These are phyloP conservation scores for Psilocybe azurescens DNA, from an alignment of 768 basidiomycete genomes.

Conservation along the genomic window DNA sequence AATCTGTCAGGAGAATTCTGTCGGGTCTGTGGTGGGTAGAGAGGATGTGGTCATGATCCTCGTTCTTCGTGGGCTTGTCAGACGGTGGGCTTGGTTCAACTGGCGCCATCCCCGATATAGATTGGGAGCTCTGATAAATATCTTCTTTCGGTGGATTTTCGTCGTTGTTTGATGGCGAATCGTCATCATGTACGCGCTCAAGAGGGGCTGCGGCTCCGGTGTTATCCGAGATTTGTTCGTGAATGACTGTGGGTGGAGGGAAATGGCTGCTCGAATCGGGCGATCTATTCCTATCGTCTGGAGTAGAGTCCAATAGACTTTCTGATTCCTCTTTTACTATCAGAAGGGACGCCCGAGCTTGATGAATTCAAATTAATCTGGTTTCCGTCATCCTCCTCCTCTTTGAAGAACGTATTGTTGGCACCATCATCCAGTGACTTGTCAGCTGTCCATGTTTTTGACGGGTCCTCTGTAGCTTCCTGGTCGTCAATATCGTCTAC, in stretches of 20 bases:
- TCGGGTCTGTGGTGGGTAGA: constrained; percentile 17
- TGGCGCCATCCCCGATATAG: constrained; percentile 3
- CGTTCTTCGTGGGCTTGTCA: neutral
- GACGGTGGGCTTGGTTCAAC: neutral
- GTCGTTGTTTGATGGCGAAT: constrained; percentile 1
- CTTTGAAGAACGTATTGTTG: constrained; percentile 23
- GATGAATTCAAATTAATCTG: neutral
- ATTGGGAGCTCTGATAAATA: neutral
- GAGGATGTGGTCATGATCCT: constrained; percentile 3
- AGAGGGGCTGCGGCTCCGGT: neutral
- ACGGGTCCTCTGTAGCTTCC: constrained; percentile 3
- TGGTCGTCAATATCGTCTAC: constrained; percentile 40
- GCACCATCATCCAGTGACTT: constrained; percentile 1
- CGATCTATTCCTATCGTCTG: neutral
- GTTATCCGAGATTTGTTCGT: neutral
- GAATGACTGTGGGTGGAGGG: neutral
- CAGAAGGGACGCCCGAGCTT: neutral
- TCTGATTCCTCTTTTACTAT: neutral
- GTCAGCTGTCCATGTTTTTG: neutral
- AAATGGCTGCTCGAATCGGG: neutral
- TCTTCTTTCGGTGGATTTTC: constrained; percentile 7
- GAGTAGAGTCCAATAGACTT: neutral
- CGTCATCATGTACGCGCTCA: neutral
- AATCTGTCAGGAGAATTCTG: constrained; percentile 46
- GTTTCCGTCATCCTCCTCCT: constrained; percentile 5